These are phyloP conservation scores for Termitomyces sp. DNA, from an alignment of 768 basidiomycete genomes.

Conservation along the genomic window DNA sequence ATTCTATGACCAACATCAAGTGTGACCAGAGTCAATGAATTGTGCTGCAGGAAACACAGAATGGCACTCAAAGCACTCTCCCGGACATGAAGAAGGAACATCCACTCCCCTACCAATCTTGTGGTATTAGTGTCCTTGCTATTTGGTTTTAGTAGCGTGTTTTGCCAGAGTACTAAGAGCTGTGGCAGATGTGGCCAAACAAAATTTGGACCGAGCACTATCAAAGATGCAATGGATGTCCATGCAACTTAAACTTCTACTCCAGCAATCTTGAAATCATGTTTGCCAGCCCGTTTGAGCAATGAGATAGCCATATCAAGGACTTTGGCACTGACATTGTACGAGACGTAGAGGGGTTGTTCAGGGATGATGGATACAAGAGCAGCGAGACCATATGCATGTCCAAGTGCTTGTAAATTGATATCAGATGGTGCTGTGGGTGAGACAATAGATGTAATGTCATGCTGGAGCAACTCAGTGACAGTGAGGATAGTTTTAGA, in stretches of 20 bases:
- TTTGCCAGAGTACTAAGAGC: conserved; percentile 92
- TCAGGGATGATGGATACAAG: conserved; percentile 82
- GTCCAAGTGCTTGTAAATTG: conserved; percentile 70
- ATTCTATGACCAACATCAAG: conserved; percentile 89
- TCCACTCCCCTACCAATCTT: conserved; percentile 76
- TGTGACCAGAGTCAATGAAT: conserved; percentile 67
- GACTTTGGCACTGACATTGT: conserved; percentile 86
- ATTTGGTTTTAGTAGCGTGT: conserved; percentile 92
- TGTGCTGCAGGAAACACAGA: conserved; percentile 81
- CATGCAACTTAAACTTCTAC: conserved; percentile 92
- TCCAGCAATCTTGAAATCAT: conserved; percentile 75
- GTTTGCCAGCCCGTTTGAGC: conserved; percentile 86
- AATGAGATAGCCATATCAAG: conserved; percentile 88
- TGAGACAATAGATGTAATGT: conserved; percentile 66
- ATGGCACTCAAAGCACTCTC: conserved; percentile 90
- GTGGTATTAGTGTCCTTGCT: conserved; percentile 72
- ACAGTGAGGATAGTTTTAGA: conserved; percentile 74
- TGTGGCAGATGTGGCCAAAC: conserved; percentile 92
- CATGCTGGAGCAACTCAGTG: conserved; percentile 78
- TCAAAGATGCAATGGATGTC: conserved; percentile 85
- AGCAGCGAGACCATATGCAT: conserved; percentile 85
- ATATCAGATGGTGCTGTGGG: conserved; percentile 71
- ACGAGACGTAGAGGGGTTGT: conserved; percentile 89
- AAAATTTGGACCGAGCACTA: conserved; percentile 91
- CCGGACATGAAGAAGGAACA: conserved; percentile 84